Evolutionary conservation across 2,329 filamentous ascomycete species (phyloP).

Genomic region (Sarocladium oryzae): DNA sequence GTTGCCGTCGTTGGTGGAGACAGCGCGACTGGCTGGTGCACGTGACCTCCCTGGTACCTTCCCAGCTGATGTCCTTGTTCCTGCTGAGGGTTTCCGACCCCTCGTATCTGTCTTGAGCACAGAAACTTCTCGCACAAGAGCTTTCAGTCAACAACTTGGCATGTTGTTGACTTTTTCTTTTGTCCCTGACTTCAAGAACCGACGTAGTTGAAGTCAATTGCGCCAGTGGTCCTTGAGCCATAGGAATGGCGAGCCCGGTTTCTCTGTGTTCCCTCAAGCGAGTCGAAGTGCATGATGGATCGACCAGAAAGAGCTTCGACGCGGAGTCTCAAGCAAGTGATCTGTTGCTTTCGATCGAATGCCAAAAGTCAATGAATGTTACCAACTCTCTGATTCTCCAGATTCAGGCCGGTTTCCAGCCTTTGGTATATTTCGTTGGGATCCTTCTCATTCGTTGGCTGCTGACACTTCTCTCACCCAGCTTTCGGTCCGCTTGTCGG

Average conservation of each 20-base stretch:
- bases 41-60: slow-evolving; percentile 1
- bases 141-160: too few species aligned
- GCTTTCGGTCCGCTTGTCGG: slow-evolving; percentile 24
- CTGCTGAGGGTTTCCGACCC: neutral
- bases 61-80: neutral
- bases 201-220: neutral
- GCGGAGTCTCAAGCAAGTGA: slow-evolving; percentile 14
- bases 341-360: slow-evolving; percentile 23
- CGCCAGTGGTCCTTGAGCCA: neutral
- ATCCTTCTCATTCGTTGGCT: slow-evolving; percentile 3
- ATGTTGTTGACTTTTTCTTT: too few species aligned
- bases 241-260: slow-evolving; percentile 24
- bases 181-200: too few species aligned
- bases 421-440: slow-evolving; percentile 18
- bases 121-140: too few species aligned
- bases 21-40: neutral
- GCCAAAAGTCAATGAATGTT: slow-evolving; percentile 13
- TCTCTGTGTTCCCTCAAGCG: slow-evolving; percentile 22
- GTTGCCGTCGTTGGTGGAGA: neutral
- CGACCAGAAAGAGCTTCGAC: slow-evolving; percentile 16
- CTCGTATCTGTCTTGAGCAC: too few species aligned
- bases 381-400: slow-evolving; percentile 19
- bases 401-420: slow-evolving; percentile 17
- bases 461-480: slow-evolving; percentile 11
- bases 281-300: slow-evolving; percentile 22